Evolutionary conservation across 2,329 filamentous ascomycete genomes (phyloP).

Genomic region (Apiospora sp.): DNA sequence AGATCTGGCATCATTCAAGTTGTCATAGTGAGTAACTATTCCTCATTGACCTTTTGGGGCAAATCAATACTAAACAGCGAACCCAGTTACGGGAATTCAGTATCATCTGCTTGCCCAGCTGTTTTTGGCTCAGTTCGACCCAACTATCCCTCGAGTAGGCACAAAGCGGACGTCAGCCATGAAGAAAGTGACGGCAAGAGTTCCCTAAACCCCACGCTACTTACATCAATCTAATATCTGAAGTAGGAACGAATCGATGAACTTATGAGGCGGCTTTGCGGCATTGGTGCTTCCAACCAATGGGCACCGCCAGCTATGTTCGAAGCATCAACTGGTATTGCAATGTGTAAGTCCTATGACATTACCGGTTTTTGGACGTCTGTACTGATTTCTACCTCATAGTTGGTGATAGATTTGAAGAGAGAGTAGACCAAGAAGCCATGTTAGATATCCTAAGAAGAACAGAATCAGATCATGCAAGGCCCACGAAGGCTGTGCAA

Average conservation of each 20-base stretch:
- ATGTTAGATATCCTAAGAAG: slow-evolving; percentile 54
- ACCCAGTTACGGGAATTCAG: slow-evolving; percentile 64
- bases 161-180: slow-evolving; percentile 45
- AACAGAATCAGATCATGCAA: slow-evolving; percentile 59
- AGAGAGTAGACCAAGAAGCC: slow-evolving; percentile 55
- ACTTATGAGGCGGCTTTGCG: slow-evolving; percentile 62
- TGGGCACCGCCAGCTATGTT: slow-evolving; percentile 64
- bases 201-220: background rate
- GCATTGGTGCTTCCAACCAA: slow-evolving; percentile 64
- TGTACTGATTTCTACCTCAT: background rate
- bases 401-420: slow-evolving; percentile 59
- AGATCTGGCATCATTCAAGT: slow-evolving; percentile 64
- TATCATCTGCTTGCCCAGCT: slow-evolving; percentile 66
- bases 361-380: fast-evolving
- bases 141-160: slow-evolving; percentile 59
- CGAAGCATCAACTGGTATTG: slow-evolving; percentile 63
- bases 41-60: slow-evolving; percentile 2
- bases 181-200: slow-evolving; percentile 49
- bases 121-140: slow-evolving; percentile 64
- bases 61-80: slow-evolving; percentile 20
- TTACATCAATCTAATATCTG: background rate
- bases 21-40: slow-evolving; percentile 54
- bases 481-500: slow-evolving; percentile 58
- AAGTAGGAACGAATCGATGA: slow-evolving; percentile 51
- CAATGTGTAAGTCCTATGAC: slow-evolving; percentile 52